Evolutionary conservation across 2,329 filamentous ascomycete genomes (phyloP).

Genomic region (Hymenoscyphus repandus): DNA sequence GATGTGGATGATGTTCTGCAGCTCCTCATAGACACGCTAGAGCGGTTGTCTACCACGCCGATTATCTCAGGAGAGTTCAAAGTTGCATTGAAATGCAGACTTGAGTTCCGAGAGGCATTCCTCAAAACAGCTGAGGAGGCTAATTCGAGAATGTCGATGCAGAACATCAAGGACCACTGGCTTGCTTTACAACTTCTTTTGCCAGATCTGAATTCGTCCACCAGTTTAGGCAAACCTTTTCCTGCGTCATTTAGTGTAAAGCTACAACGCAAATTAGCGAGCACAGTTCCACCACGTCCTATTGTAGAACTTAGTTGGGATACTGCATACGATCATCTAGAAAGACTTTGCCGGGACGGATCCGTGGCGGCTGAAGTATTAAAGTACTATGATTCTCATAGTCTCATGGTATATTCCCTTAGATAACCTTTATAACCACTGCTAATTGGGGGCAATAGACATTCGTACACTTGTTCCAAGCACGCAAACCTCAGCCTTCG

Average conservation of each 20-base stretch:
- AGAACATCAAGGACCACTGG: constrained; percentile 38
- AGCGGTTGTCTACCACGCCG: constrained; percentile 18
- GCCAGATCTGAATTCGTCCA: constrained; percentile 52
- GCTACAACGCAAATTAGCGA: constrained; percentile 85
- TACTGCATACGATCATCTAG: constrained; percentile 65
- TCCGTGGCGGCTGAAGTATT: constrained; percentile 63
- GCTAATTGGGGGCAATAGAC: constrained; percentile 41
- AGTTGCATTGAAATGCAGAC: constrained; percentile 56
- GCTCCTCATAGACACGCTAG: constrained; percentile 31
- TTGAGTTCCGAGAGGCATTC: constrained; percentile 62
- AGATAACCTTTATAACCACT: constrained; percentile 5
- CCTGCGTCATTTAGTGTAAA: constrained; percentile 83
- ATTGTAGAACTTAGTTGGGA: constrained; percentile 74
- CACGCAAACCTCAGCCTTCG: constrained; percentile 74
- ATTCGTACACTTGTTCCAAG: constrained; percentile 69
- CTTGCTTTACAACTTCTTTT: constrained; percentile 39
- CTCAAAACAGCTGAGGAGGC: constrained; percentile 46
- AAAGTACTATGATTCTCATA: constrained; percentile 62
- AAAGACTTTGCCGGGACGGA: constrained; percentile 66
- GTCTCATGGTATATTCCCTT: constrained; percentile 55
- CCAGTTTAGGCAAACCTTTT: constrained; percentile 58
- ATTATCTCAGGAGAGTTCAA: constrained; percentile 32
- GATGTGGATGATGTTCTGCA: constrained; percentile 36
- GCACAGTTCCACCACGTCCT: constrained; percentile 86
- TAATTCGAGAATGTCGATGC: constrained; percentile 41